A percentile compares a stretch with the other conserved stretches of the same genome.
Evolutionary conservation across 2,329 filamentous ascomycete species (phyloP).

Genomic region (Aspergillus tubingensis): DNA sequence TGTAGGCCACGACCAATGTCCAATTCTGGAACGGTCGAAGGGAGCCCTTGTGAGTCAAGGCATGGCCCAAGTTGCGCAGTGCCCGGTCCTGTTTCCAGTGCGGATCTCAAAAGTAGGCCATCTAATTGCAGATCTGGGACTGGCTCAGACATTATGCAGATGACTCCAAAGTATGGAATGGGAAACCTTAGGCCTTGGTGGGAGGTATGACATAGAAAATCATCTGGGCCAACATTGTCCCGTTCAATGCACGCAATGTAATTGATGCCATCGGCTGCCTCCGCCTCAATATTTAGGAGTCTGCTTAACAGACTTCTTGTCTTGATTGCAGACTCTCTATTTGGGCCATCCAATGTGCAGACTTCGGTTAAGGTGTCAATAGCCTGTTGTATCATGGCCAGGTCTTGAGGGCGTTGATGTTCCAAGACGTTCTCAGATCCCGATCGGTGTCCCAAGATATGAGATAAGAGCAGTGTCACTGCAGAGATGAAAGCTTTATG

Average conservation of each 20-base stretch:
- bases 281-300: background rate
- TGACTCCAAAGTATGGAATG: background rate
- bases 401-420: background rate
- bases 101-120: no score
- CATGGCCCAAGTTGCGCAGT: no score
- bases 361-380: background rate
- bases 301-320: background rate
- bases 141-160: background rate
- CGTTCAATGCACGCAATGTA: background rate
- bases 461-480: background rate
- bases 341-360: background rate
- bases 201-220: background rate
- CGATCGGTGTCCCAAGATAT: background rate
- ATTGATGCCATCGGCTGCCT: background rate
- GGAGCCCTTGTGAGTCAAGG: no score
- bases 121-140: background rate
- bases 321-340: background rate
- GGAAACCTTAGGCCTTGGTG: background rate
- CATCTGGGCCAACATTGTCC: background rate
- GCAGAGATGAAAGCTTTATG: conserved; percentile 1
- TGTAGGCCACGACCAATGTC: no score
- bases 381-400: background rate
- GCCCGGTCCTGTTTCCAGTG: no score
- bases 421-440: background rate
- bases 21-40: no score